Evolutionary conservation across 2,329 filamentous ascomycete species (phyloP).

Genomic region (Drechmeria coniospora): DNA sequence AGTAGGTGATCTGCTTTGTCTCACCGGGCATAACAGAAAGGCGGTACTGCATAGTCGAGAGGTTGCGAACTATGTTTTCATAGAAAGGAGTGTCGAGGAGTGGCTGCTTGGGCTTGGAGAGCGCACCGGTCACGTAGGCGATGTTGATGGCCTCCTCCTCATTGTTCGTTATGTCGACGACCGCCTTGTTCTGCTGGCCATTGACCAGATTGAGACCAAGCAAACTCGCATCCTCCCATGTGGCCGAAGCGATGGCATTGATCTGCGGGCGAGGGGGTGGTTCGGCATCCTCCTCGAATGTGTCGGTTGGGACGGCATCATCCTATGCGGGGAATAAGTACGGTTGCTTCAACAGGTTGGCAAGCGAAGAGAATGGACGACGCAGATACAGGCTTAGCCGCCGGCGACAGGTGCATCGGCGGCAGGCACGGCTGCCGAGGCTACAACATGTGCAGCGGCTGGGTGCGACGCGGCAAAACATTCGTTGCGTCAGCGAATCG

Average conservation of each 20-base stretch:
- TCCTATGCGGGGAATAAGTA: not conserved
- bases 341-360: too few species aligned
- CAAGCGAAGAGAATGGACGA: too few species aligned
- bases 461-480: too few species aligned
- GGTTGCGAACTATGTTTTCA: conserved; percentile 59
- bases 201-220: conserved; percentile 96
- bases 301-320: not conserved
- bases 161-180: conserved; percentile 72
- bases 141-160: conserved; percentile 64
- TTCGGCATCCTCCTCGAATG: not conserved
- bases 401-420: too few species aligned
- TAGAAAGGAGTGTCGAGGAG: conserved; percentile 27
- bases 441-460: not conserved
- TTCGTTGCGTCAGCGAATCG: too few species aligned
- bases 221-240: conserved; percentile 58
- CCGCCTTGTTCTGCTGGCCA: conserved; percentile 66
- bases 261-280: conserved; percentile 3
- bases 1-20: conserved; percentile 63
- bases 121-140: conserved; percentile 59
- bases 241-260: conserved; percentile 44
- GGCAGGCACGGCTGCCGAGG: too few species aligned
- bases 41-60: conserved; percentile 63
- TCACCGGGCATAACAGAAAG: conserved; percentile 60
- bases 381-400: not conserved
- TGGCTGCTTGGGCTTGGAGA: conserved; percentile 42